Evolutionary conservation across 352 stramenopile species (phyloP), one percentile per base, ranked within the genome.

Genomic region (Phytophthora megakarya): DNA sequence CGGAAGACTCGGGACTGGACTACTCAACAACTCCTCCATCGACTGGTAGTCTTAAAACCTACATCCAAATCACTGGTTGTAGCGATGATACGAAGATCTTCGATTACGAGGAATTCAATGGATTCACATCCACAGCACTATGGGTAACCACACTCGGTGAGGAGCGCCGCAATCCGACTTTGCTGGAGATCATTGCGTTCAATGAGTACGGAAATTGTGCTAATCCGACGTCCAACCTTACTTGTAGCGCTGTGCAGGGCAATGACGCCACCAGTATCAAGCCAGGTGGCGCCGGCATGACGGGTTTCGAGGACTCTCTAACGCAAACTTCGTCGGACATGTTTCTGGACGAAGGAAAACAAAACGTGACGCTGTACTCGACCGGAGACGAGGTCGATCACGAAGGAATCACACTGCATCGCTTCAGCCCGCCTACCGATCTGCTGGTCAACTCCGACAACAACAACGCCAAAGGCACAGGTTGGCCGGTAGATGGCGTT

Each of bases 21-120:
- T 90, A 75, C 48, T 79, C 70, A 7, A 47, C 57, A 25, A 60
- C 33, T 22, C 45, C 73, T 0, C 83, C 65, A 3, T 61, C 65
- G 3, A 53, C 53, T 72, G 5, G 51, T 35, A 15, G 30, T 1
- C 69, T 91, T 3, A 57, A 56, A 16, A 72, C 49, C 16, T 90
- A 83, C 61, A 71, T 78, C 32, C 72, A 90, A 44, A 67, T 66
- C 55, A 90, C 84, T 33, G 83, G 83, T 48, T 92, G 83, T 33
- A 70, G 87, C 44, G 81, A 92, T 32, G 47, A 61, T 13, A 62
- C 42, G 13, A 59, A 76, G 39, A 88, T 89, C 26, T 70, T 76
- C 26, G 74, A 83, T 59, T 93, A 88, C 64, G 61, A 81, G 18
- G 48, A 80, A 63, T 93, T 83, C 67, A 61, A 90, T 39, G 81